These are phyloP conservation scores for Wickerhamomyces silvicola DNA, from an alignment of 805 yeast genomes.

Conservation along the genomic window DNA sequence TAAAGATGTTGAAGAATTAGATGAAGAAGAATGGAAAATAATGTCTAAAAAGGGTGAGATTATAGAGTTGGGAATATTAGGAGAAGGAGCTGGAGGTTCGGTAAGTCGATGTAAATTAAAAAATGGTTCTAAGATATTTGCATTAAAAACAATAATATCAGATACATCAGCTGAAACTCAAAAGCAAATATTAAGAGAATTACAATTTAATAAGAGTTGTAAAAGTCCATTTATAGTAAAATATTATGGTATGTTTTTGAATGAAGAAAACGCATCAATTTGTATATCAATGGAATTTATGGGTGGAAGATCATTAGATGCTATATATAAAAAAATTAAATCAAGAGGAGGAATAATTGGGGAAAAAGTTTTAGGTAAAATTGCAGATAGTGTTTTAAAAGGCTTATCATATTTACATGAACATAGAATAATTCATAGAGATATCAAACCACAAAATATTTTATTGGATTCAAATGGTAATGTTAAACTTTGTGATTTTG, in stretches of 20 bases:
- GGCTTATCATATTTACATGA: slow-evolving; percentile 88
- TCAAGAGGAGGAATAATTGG: slow-evolving; percentile 79
- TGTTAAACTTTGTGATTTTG: slow-evolving; percentile 93
- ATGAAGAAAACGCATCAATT: slow-evolving; percentile 70
- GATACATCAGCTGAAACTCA: slow-evolving; percentile 72
- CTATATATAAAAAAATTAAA: slow-evolving; percentile 75
- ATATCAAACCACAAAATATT: slow-evolving; percentile 93
- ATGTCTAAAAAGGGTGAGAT: slow-evolving; percentile 56
- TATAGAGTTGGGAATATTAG: slow-evolving; percentile 62
- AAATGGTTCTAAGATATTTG: slow-evolving; percentile 63
- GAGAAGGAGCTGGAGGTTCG: slow-evolving; percentile 94
- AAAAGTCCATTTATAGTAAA: slow-evolving; percentile 79
- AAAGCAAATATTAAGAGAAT: slow-evolving; percentile 83
- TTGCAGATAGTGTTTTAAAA: slow-evolving; percentile 76
- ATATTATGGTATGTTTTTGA: slow-evolving; percentile 88
- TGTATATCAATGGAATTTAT: slow-evolving; percentile 96
- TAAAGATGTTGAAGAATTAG: slow-evolving; percentile 47
- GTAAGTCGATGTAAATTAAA: slow-evolving; percentile 72
- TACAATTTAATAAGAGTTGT: slow-evolving; percentile 82
- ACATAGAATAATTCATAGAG: slow-evolving; percentile 86
- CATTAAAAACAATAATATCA: slow-evolving; percentile 55
- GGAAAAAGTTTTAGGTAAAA: slow-evolving; percentile 86
- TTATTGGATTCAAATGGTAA: slow-evolving; percentile 69
- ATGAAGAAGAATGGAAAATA: slow-evolving; percentile 70
- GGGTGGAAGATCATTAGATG: slow-evolving; percentile 89